A percentile compares a stretch with the other conserved stretches of the same genome.
Conservation (phyloP, 2,329 filamentous ascomycete species). For the Septoria petroselini region DNA sequence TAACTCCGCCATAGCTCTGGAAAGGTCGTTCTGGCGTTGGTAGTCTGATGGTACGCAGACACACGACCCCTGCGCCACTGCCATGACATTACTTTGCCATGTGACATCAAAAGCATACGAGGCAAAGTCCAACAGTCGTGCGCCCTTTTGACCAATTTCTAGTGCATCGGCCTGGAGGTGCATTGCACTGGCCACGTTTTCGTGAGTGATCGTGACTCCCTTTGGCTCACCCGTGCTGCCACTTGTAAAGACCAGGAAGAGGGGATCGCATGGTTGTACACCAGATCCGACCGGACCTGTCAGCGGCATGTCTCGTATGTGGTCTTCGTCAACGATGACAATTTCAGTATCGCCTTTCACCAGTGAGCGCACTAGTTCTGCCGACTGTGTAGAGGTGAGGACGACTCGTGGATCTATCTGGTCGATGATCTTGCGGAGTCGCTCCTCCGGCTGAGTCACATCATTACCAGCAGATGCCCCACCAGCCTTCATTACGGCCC, state of each 20-base stretch:
- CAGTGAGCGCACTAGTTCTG: background rate
- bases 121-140: conserved; percentile 21
- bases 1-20: background rate
- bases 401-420: background rate
- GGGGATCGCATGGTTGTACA: conserved; percentile 3
- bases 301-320: background rate
- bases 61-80: conserved; percentile 6
- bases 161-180: conserved; percentile 8
- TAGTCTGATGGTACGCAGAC: conserved; percentile 5
- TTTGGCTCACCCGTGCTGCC: conserved; percentile 24
- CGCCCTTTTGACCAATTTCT: conserved; percentile 4
- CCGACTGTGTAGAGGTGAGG: background rate
- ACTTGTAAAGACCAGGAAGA: conserved; percentile 20
- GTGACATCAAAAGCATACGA: conserved; percentile 16
- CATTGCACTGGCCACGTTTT: conserved; percentile 11
- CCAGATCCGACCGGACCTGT: background rate
- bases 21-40: conserved; percentile 3
- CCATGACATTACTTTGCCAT: conserved; percentile 7
- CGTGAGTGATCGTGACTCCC: conserved; percentile 17
- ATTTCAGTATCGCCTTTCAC: background rate
- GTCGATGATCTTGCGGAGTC: background rate
- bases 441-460: conserved; percentile 24
- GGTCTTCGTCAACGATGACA: background rate
- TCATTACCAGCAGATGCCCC: conserved; percentile 32
- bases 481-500: conserved; percentile 35